Conservation (phyloP, 495 filamentous ascomycete species). For the Tricharina praecox region DNA sequence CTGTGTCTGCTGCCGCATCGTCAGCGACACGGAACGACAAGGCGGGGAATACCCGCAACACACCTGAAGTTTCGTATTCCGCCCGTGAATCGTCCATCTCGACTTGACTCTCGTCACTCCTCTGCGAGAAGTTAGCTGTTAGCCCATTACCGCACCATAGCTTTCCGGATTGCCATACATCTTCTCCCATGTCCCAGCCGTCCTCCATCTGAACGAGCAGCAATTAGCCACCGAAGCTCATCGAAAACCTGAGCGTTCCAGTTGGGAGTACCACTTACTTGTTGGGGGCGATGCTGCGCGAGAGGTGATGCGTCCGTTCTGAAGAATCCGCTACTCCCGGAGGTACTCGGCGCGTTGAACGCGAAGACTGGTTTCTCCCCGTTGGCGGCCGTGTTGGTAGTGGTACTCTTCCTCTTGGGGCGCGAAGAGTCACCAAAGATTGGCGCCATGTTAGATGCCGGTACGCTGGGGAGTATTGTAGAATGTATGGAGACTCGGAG, state of each 20-base stretch:
- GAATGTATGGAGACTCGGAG: constrained; percentile 3
- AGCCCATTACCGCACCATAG: constrained; percentile 13
- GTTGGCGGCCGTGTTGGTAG: not conserved
- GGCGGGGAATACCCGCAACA: no score
- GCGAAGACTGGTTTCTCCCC: constrained; percentile 16
- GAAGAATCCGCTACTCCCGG: constrained; percentile 14
- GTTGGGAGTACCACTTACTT: constrained; percentile 21
- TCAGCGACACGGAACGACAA: no score
- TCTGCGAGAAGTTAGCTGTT: constrained; percentile 25
- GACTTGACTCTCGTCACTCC: constrained; percentile 20
- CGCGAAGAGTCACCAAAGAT: constrained; percentile 13
- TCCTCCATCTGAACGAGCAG: no score
- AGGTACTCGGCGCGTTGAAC: constrained; percentile 19
- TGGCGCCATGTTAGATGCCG: constrained; percentile 17
- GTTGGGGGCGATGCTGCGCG: constrained; percentile 15
- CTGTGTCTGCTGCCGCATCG: constrained; percentile 14
- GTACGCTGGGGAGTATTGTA: not conserved
- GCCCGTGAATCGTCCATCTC: constrained; percentile 22
- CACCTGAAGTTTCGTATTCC: constrained; percentile 7
- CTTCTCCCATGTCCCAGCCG: constrained; percentile 26
- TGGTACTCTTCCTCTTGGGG: constrained; percentile 4
- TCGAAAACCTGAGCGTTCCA: constrained; percentile 16
- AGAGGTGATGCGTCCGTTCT: constrained; percentile 9
- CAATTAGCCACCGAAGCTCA: no score
- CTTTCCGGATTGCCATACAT: constrained; percentile 15